These are phyloP conservation scores for Linum tenue DNA, from an alignment of 345 rosid species.

Conservation along the genomic window DNA sequence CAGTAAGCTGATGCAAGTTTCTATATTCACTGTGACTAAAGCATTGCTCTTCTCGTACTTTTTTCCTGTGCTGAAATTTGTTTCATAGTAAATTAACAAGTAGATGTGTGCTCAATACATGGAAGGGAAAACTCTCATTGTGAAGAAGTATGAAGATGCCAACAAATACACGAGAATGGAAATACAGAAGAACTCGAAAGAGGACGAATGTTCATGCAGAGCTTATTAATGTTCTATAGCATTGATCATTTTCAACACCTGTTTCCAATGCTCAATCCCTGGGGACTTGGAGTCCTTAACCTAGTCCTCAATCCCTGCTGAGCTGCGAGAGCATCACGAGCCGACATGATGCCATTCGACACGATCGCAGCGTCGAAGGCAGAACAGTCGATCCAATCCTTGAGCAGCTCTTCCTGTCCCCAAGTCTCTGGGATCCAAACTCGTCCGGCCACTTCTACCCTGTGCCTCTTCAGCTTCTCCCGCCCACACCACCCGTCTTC, in stretches of 20 bases:
- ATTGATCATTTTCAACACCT: slow-evolving; percentile 33
- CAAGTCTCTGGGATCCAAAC: slow-evolving; percentile 89
- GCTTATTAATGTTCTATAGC: too few relatives aligned
- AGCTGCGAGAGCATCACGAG: slow-evolving; percentile 53
- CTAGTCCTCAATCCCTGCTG: slow-evolving; percentile 45
- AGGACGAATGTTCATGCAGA: neutral
- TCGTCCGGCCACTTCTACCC: slow-evolving; percentile 46
- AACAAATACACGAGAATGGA: neutral
- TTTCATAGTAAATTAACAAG: too few relatives aligned
- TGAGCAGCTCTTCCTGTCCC: slow-evolving; percentile 77
- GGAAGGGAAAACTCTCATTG: neutral
- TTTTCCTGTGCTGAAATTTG: too few relatives aligned
- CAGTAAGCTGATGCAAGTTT: neutral
- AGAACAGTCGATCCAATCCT: slow-evolving; percentile 74
- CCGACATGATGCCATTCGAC: slow-evolving; percentile 45
- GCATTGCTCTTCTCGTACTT: neutral
- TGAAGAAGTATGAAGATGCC: neutral
- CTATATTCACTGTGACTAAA: neutral
- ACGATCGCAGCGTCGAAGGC: slow-evolving; percentile 50
- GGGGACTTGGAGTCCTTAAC: slow-evolving; percentile 31
- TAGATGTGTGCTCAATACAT: too few relatives aligned
- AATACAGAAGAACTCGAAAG: neutral
- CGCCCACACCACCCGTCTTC: slow-evolving; percentile 13
- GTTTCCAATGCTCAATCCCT: slow-evolving; percentile 42
- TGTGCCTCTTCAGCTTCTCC: slow-evolving; percentile 31